These are phyloP conservation scores for Eucalyptus tenuipes DNA, from an alignment of 345 rosid species.

Conservation along the genomic window DNA sequence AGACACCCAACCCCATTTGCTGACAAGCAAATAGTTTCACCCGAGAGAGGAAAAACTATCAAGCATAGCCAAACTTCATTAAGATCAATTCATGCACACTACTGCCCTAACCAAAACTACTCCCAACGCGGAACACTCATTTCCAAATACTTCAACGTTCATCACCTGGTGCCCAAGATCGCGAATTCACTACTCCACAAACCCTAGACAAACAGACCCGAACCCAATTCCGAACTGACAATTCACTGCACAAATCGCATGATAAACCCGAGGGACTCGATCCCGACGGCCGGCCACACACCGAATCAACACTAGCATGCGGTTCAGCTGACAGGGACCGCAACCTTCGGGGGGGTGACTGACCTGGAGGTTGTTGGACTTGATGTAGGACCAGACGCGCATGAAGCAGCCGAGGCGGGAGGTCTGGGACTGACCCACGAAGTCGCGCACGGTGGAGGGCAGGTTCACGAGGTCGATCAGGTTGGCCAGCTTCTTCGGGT, in stretches of 20 bases:
- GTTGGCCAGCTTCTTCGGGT: slow-evolving; percentile 75
- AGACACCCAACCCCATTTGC: background rate
- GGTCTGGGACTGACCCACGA: slow-evolving; percentile 83
- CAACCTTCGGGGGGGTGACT: background rate
- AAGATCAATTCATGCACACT: background rate
- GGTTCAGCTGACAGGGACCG: background rate
- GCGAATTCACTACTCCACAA: background rate
- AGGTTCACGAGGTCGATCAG: slow-evolving; percentile 86
- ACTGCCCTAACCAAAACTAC: background rate
- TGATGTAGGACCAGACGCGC: slow-evolving; percentile 87
- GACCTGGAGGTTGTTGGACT: slow-evolving; percentile 84
- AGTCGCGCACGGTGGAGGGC: slow-evolving; percentile 70
- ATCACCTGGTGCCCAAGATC: background rate
- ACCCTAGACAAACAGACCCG: background rate
- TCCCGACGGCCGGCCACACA: no score
- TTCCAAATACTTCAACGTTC: background rate
- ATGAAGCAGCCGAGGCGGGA: slow-evolving; percentile 88
- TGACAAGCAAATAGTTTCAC: background rate
- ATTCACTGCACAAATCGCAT: background rate
- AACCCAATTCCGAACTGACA: background rate
- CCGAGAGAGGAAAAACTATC: background rate
- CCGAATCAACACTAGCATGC: accelerated
- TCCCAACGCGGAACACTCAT: accelerated
- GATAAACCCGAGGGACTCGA: background rate
- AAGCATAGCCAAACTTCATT: background rate